These are phyloP conservation scores for Pilatotrama ljubarskyi DNA, from an alignment of 768 basidiomycete species.

Conservation along the genomic window DNA sequence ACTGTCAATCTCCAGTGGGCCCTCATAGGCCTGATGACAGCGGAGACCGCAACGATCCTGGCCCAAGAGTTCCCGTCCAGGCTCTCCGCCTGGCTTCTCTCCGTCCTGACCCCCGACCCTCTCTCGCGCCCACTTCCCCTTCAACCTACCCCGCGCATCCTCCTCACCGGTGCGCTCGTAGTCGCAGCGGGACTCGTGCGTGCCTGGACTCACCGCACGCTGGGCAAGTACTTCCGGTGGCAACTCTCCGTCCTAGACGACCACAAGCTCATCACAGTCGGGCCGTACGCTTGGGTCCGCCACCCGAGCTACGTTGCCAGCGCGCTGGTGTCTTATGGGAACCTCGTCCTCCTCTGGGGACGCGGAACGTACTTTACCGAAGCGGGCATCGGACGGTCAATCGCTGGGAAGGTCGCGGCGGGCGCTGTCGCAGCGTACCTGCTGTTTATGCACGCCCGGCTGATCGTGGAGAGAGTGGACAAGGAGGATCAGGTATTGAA, in stretches of 20 bases:
- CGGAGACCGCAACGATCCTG: not conserved
- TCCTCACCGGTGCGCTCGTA: not conserved
- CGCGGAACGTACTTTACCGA: constrained; percentile 9
- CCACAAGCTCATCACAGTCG: constrained; percentile 21
- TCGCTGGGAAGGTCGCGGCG: constrained; percentile 2
- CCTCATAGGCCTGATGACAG: not conserved
- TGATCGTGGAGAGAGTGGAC: not conserved
- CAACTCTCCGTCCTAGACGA: constrained; percentile 13
- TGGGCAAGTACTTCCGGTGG: constrained; percentile 25
- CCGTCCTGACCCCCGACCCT: not conserved
- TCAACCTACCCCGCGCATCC: not conserved
- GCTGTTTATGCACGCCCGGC: not conserved
- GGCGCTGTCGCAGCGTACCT: not conserved
- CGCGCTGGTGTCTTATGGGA: constrained; percentile 1
- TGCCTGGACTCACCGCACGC: constrained; percentile 12
- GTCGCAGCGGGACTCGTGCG: not conserved
- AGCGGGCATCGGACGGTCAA: constrained; percentile 4
- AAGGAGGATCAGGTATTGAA: constrained; percentile 22
- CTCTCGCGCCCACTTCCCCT: not conserved
- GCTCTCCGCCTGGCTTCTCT: not conserved
- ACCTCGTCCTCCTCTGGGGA: not conserved
- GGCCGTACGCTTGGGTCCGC: constrained; percentile 23
- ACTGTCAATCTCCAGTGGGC: not conserved
- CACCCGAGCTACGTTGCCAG: constrained; percentile 21
- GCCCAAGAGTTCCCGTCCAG: not conserved